These are phyloP conservation scores for Emericellopsis terricola DNA, from an alignment of 495 filamentous ascomycete genomes.

Conservation along the genomic window DNA sequence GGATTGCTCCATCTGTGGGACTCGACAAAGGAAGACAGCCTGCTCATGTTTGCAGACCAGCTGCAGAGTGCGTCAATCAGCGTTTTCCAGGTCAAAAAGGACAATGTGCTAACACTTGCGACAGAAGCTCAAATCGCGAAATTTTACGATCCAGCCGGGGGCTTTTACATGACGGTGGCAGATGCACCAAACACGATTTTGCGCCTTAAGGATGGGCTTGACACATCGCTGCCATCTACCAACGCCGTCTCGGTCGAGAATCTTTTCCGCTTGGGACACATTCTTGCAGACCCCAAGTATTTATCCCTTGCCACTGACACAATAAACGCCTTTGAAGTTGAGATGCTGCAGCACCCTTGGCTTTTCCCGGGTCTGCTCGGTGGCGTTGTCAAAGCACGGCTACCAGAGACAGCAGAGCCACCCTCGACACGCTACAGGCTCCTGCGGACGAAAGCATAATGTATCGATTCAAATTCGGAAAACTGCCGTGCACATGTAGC, in stretches of 20 bases:
- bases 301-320: slow-evolving; percentile 50
- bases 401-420: too few relatives aligned
- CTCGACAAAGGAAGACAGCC: slow-evolving; percentile 62
- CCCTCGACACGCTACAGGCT: too few relatives aligned
- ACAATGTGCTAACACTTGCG: not conserved
- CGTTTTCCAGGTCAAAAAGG: not conserved
- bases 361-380: slow-evolving; percentile 66
- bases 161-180: slow-evolving; percentile 71
- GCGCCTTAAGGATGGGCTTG: slow-evolving; percentile 84
- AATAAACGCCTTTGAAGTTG: slow-evolving; percentile 67
- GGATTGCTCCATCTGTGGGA: slow-evolving; percentile 81
- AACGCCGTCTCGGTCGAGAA: slow-evolving; percentile 77
- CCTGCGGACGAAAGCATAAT: too few relatives aligned
- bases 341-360: slow-evolving; percentile 83
- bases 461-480: too few relatives aligned
- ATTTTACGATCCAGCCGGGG: slow-evolving; percentile 50
- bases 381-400: slow-evolving; percentile 45
- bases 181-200: slow-evolving; percentile 58
- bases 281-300: slow-evolving; percentile 52
- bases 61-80: slow-evolving; percentile 45
- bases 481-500: too few relatives aligned
- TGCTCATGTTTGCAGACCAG: slow-evolving; percentile 67
- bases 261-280: slow-evolving; percentile 53
- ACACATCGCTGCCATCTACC: slow-evolving; percentile 71
- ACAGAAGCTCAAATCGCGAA: slow-evolving; percentile 34